Base-by-base conservation (phyloP, 1,139 yeast genomes). In the Scheffersomyces illinoinensis region DNA sequence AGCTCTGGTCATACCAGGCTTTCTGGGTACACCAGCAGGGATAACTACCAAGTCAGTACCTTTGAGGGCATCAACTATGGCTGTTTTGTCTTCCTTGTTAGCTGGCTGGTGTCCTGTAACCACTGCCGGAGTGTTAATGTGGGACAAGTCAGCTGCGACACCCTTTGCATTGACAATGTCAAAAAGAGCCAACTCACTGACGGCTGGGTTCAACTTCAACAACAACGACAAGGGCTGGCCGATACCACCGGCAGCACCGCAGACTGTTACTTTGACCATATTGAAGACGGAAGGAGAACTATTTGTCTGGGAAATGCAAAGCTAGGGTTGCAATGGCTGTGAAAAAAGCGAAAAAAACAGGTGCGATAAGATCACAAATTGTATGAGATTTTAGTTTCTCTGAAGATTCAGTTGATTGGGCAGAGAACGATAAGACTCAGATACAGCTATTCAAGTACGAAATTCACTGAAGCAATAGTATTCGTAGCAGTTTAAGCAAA, bases 11-110 rank as follows among this genome's bases (percentile, higher is more conserved):
- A 88, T 88, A 21, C 93, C 93, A 17, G 93, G 92, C 69, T 88
- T 88, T 72, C 93, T 83, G 56, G 93, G 92, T 18, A 89, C 88
- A 57, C 93, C 93, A n/a, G 93, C 93, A n/a, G 93, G 92, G 57
- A 88, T 87, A 52, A 88, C 76, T 33, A 88, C 91, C 61, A 89
- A 74, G 61, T 87, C 85, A 3, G 90, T 74, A 19, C 82, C 86
- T 50, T 71, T 73, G 62, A 89, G 77, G 0, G 92, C 89, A n/a
- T 58, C 62, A 12, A 64, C 61, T 54, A 86, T 74, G 46, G 87
- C 84, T 21, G 75, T 71, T 57, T 76, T 76, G 67, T 85, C 89
- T 50, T 77, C 78, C 63, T 80, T 84, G 57, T 75, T 72, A 49
- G 73, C 69, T 52, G 89, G 89, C 65, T 81, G 87, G 72, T 81